These are phyloP conservation scores for Gloeophyllum trabeum DNA, from an alignment of 768 basidiomycete species.

Conservation along the genomic window DNA sequence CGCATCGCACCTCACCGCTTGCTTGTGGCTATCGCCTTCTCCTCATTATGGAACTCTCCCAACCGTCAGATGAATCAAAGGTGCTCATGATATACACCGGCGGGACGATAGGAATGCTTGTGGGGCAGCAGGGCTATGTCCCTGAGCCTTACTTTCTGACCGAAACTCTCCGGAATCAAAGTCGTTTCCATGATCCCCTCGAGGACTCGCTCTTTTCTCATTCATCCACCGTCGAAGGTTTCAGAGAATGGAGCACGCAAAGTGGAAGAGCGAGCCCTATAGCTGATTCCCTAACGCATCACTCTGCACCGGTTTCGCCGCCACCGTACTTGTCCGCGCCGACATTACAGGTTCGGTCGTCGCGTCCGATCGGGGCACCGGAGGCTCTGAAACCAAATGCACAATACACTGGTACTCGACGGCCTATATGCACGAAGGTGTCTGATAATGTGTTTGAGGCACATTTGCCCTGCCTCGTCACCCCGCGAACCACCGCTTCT, in stretches of 20 bases:
- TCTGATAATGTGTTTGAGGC: conserved; percentile 63
- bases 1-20: background rate
- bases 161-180: conserved; percentile 71
- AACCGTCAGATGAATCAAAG: conserved; percentile 54
- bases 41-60: conserved; percentile 31
- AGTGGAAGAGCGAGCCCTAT: conserved; percentile 48
- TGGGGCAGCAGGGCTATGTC: conserved; percentile 65
- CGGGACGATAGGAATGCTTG: conserved; percentile 85
- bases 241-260: conserved; percentile 57
- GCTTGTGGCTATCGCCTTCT: background rate
- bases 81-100: conserved; percentile 89
- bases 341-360: conserved; percentile 47
- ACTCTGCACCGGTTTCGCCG: conserved; percentile 5
- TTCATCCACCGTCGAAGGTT: conserved; percentile 68
- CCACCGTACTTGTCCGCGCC: conserved; percentile 14
- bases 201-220: conserved; percentile 83
- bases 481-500: conserved; percentile 56
- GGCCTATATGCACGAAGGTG: conserved; percentile 30
- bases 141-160: conserved; percentile 85
- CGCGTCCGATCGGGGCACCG: conserved; percentile 48
- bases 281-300: conserved; percentile 10
- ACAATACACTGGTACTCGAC: conserved; percentile 12
- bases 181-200: conserved; percentile 85
- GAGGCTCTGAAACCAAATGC: conserved; percentile 20
- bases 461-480: conserved; percentile 64